Base-by-base conservation (phyloP, 2,329 filamentous ascomycete species). In the Fusarium liriodendri region DNA sequence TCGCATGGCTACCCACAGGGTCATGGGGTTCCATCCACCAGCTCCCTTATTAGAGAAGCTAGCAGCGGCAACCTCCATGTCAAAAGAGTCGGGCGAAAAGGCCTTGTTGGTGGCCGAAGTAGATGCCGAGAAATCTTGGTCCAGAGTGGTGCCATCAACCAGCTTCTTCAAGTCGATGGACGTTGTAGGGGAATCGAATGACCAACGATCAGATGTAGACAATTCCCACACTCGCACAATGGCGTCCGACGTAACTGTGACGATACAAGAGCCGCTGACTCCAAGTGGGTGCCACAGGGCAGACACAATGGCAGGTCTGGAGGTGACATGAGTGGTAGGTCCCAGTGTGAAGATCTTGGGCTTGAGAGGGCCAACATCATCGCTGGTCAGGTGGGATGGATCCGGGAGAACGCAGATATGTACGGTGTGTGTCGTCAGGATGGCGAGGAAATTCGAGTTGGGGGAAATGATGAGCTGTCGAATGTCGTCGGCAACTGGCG, bases 1-100 rank as follows among this genome's bases (percentile, higher is more conserved):
- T 40, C 91, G 91, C 93, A 98, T 99, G n/a, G 95, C 95, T 61
- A 98, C 86, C 94, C 96, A 99, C 13, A 99, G 87, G 0, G 97
- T 98, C 94, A 98, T 98, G 11, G 95, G 91, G 9, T 95, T 94
- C 97, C 97, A 99, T 63, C 95, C 95, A 16, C 95, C 96, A 8
- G 89, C 89, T 38, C 86, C 87, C 72, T 88, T 87, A 14, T 85
- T 85, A 38, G 88, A 86, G 84, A 99, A 99, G 80, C 92, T 94
- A 60, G 95, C 95, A 2, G 95, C 92, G 5, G 95, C 95, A 25
- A 97, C 95, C 79, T 98, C 94, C 92, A 99, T 97, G 80, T 98
- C 95, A 68, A 97, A 92, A 2, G 90, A 90, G 80, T 98, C 95
- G 0, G 95, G 93, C 1, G 95, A 98, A 78, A 97, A 98, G 11